Base-by-base conservation (phyloP, 495 filamentous ascomycete species). In the Tuber melanosporum region DNA sequence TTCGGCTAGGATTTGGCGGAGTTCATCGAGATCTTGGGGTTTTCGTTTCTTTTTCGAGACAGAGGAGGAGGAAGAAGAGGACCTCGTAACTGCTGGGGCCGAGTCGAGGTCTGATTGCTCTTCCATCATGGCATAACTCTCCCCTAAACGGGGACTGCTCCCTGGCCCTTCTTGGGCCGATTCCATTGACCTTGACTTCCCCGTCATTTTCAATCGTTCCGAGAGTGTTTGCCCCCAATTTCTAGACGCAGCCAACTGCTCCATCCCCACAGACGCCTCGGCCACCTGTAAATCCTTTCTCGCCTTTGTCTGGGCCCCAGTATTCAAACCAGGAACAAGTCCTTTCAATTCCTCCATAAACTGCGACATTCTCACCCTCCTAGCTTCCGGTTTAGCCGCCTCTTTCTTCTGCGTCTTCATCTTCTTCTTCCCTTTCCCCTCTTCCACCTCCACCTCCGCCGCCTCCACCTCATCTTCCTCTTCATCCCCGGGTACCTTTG, bases 21-120 rank as follows among this genome's bases (percentile, higher is more conserved):
- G 70, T 76, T 32, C 39, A 10, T 49, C n/a, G 73, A 62, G 73
- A 22, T 74, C 14, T 15, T 41, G 47, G 47, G 43, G 71, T 2
- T 12, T 52, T 19, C 15, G n/a, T 12, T 72, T 42, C n/a, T 72
- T 62, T 15, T 10, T 85, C 77, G n/a, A 86, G 78, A 71, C 12
- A 9, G 52, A 57, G 22, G n/a, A 10, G 2, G 39, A 41, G 39
- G 39, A 41, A 41, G 45, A 1, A n/a, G 57, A 66, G 26, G 57
- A 15, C 52, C n/a, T 26, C 26, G 22, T 15, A 26, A n/a, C 26
- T 62, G 52, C 3, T 12, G 52, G 26, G 26, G 57, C 1, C 6
- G 57, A 66, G 17, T 66, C 4, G 57, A 32, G 26, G 57, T 66
- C 57, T 36, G 3, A 7, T 36, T 36, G 26, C 32, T 66, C 57